Base-by-base conservation (phyloP, 768 basidiomycete genomes). In the Leccinum sublutescens region DNA sequence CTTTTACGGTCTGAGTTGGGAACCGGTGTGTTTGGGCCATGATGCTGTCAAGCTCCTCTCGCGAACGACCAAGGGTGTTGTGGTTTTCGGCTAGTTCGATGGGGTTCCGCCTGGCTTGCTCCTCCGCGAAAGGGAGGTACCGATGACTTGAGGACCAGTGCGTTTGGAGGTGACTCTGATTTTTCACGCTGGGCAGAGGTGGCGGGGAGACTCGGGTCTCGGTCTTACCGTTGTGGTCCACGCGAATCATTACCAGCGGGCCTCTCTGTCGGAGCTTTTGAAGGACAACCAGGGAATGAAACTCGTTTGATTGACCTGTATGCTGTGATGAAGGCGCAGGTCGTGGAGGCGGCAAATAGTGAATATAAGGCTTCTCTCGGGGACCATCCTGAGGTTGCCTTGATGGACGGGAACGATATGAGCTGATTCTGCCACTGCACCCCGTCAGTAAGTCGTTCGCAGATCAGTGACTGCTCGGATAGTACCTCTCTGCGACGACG, bases 291-390 rank as follows among this genome's bases (percentile, higher is more conserved):
- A 27, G 21, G 14, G 7, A 2, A 47, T 8, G 49, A 25, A 54
- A 48, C 3, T 14, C 27, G 36, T 29, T 55, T 8, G 36, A 69
- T 70, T 57, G 21, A 73, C 72, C 72, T 59, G 53, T 52, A 48
- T 45, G 21, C 8, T 64, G 68, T 34, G 63, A 49, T n/a, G 55
- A 21, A 29, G 59, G 64, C 15, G 45, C 58, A 21, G 68, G 57
- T 48, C 65, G 72, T 14, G 65, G 66, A 15, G 72, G 72, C 2
- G 72, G 72, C 50, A 74, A 48, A 53, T 74, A 74, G 55, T 74
- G 72, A 43, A 74, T 74, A 47, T 74, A 74, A 2, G 72, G 72
- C 47, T 73, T 73, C 52, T 74, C 73, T 36, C 69, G 68, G 9
- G 45, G 40, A 51, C 68, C 55, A 5, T 75, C 72, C 23, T 64